Conservation (phyloP, 768 basidiomycete genomes). For the Trametes cingulata region DNA sequence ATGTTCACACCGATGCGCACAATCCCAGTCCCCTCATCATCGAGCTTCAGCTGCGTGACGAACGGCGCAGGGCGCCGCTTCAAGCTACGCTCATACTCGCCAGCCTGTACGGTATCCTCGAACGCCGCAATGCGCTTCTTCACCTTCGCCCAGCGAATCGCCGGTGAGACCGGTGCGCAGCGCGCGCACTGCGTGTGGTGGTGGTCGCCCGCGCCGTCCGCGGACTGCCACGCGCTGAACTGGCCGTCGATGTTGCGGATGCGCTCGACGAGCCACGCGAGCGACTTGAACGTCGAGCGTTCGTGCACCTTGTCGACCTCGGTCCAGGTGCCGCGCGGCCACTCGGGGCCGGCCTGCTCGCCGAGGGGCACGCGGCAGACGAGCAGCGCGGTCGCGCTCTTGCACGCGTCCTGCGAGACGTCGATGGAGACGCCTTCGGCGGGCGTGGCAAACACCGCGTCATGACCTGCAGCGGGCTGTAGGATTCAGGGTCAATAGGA, state of each 20-base stretch:
- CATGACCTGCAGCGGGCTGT: slow-evolving; percentile 53
- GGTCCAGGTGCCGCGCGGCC: slow-evolving; percentile 72
- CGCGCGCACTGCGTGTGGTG: slow-evolving; percentile 63
- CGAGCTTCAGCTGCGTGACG: slow-evolving; percentile 77
- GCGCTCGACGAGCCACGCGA: slow-evolving; percentile 88
- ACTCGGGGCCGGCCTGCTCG: slow-evolving; percentile 71
- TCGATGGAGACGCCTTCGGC: slow-evolving; percentile 49
- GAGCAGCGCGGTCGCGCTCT: slow-evolving; percentile 74
- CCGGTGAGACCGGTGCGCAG: slow-evolving; percentile 79
- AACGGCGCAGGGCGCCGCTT: slow-evolving; percentile 87
- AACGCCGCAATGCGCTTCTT: slow-evolving; percentile 65
- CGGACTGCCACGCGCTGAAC: slow-evolving; percentile 66
- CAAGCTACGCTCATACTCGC: slow-evolving; percentile 83
- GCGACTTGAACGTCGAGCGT: slow-evolving; percentile 71
- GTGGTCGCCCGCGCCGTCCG: slow-evolving; percentile 44
- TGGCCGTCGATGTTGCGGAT: slow-evolving; percentile 72
- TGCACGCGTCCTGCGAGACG: slow-evolving; percentile 63
- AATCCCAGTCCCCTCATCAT: slow-evolving; percentile 60
- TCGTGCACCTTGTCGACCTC: slow-evolving; percentile 89
- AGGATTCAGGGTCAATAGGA: background rate
- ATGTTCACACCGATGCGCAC: slow-evolving; percentile 89
- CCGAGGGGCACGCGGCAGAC: slow-evolving; percentile 73
- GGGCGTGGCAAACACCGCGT: slow-evolving; percentile 71
- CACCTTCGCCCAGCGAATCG: slow-evolving; percentile 69
- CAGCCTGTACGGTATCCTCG: slow-evolving; percentile 86